Evolutionary conservation across 1,139 yeast species (phyloP).

Genomic region (Yamadazyma membranifaciens): DNA sequence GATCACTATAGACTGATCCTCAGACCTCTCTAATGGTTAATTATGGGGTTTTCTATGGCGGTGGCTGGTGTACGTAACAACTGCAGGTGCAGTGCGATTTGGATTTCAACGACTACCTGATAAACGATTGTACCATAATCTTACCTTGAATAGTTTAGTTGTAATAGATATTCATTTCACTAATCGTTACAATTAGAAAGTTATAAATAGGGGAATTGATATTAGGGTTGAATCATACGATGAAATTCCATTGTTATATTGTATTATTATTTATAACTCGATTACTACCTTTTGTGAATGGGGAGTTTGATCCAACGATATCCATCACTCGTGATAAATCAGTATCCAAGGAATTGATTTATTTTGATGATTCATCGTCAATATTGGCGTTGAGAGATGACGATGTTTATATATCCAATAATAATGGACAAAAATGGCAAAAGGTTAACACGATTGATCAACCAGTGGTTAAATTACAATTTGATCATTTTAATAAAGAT

Average conservation of each 20-base stretch:
- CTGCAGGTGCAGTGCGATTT: background rate
- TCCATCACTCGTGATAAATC: conserved; percentile 12
- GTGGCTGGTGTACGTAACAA: no score
- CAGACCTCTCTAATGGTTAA: no score
- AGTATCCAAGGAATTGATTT: conserved; percentile 24
- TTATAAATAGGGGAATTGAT: no score
- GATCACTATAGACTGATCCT: no score
- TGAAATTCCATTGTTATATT: background rate
- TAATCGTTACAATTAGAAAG: no score
- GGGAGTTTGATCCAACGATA: conserved; percentile 23
- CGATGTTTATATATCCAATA: conserved; percentile 42
- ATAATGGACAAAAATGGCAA: conserved; percentile 61
- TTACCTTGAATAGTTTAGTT: no score
- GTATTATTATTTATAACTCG: conserved; percentile 2
- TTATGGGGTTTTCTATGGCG: no score
- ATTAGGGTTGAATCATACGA: no score
- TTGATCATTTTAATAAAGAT: conserved; percentile 44
- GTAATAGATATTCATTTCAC: no score
- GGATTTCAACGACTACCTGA: background rate
- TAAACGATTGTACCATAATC: background rate
- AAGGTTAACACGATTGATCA: conserved; percentile 28
- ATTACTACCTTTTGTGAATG: conserved; percentile 3
- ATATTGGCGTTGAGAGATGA: conserved; percentile 38
- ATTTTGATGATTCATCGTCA: conserved; percentile 57
- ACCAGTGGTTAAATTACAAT: conserved; percentile 26